A percentile compares a stretch with the other conserved stretches of the same genome.
Evolutionary conservation across 768 basidiomycete genomes (phyloP).

Genomic region (Imleria badia): DNA sequence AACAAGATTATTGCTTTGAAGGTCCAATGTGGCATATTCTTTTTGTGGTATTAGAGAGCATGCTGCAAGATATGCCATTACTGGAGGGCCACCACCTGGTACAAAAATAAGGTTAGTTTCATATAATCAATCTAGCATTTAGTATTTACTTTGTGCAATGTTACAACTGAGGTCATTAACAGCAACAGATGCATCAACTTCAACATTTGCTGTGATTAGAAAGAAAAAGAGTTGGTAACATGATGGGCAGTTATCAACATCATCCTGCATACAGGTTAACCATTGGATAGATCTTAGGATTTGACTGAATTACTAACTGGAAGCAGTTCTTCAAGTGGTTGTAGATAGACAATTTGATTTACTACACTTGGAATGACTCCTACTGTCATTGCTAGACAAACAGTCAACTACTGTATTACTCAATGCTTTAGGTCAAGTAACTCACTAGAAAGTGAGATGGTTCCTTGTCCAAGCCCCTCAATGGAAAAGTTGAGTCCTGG

Average conservation of each 20-base stretch:
- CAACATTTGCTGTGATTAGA: constrained; percentile 9
- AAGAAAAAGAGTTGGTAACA: constrained; percentile 4
- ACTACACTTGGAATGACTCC: not conserved
- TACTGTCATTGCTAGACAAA: too few relatives aligned
- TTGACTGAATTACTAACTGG: not conserved
- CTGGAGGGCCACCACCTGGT: not conserved
- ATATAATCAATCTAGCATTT: too few relatives aligned
- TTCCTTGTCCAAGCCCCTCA: not conserved
- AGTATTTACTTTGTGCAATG: not conserved
- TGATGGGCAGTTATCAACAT: not conserved
- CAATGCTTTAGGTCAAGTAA: not conserved
- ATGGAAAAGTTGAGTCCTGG: not conserved
- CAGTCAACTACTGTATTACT: not conserved
- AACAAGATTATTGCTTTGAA: not conserved
- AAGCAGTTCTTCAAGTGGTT: too few relatives aligned
- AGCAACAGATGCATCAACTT: not conserved
- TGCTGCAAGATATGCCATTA: constrained; percentile 6
- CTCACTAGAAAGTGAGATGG: constrained; percentile 1
- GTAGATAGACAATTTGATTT: too few relatives aligned
- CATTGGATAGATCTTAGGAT: not conserved
- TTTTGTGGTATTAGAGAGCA: constrained; percentile 5
- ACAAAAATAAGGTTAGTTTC: not conserved
- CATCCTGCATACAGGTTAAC: not conserved
- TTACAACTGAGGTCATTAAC: not conserved
- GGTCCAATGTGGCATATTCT: not conserved